Conservation (phyloP, 2,329 filamentous ascomycete genomes). For the Xylariaceae sp. region DNA sequence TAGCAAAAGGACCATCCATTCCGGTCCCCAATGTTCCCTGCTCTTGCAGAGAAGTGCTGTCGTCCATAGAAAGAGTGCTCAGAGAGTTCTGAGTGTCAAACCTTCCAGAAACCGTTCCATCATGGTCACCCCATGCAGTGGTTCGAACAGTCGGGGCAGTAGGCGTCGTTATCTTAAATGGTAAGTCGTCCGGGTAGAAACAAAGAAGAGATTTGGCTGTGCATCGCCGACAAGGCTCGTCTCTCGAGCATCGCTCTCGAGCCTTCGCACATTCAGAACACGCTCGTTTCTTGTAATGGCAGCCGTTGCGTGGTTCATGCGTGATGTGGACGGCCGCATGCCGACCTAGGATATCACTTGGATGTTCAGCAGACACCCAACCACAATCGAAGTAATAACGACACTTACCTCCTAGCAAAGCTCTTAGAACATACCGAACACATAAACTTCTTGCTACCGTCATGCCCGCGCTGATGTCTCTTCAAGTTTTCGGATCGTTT, state of each 20-base stretch:
- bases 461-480: slow-evolving; percentile 40
- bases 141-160: not conserved
- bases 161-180: slow-evolving; percentile 16
- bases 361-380: slow-evolving; percentile 15
- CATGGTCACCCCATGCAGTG: not conserved
- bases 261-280: slow-evolving; percentile 38
- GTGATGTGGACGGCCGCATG: slow-evolving; percentile 34
- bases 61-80: too few relatives aligned
- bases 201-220: slow-evolving; percentile 34
- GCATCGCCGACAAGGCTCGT: slow-evolving; percentile 38
- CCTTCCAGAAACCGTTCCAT: not conserved
- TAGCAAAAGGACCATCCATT: too few relatives aligned
- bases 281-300: slow-evolving; percentile 35
- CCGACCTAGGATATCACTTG: slow-evolving; percentile 36
- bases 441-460: slow-evolving; percentile 33
- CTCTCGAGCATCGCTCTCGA: slow-evolving; percentile 39
- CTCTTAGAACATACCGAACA: slow-evolving; percentile 40
- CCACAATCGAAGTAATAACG: not conserved
- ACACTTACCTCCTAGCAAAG: slow-evolving; percentile 39
- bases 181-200: slow-evolving; percentile 36
- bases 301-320: slow-evolving; percentile 27
- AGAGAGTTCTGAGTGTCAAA: too few relatives aligned
- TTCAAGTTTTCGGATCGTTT: slow-evolving; percentile 42
- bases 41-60: too few relatives aligned
- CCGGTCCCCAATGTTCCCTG: too few relatives aligned